Percentiles rank a stretch among this genome's conserved stretches.
Conservation (phyloP, 495 filamentous ascomycete genomes). For the Neurospora intermedia region DNA sequence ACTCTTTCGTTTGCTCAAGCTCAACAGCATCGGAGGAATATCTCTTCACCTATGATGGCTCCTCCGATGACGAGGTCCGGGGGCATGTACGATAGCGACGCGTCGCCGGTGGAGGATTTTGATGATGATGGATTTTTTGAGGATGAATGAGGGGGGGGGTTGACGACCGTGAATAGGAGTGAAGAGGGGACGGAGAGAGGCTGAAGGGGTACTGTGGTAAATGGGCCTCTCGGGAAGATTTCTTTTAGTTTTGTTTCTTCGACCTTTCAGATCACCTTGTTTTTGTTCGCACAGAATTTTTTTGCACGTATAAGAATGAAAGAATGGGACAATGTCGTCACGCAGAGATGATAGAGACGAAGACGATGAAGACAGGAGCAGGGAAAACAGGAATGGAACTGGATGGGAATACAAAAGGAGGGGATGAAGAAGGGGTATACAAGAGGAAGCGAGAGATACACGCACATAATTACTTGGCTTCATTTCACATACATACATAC, state of each 20-base stretch:
- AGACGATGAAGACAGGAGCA: neutral
- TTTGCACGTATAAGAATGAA: neutral
- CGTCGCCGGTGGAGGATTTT: constrained; percentile 42
- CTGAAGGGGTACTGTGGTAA: neutral
- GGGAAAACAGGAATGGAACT: neutral
- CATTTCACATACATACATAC: neutral
- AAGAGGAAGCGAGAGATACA: neutral
- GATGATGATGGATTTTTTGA: constrained; percentile 48
- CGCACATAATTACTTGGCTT: neutral
- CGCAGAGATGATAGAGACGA: neutral
- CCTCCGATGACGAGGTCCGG: constrained; percentile 58
- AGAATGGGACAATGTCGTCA: neutral
- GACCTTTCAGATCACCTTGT: neutral
- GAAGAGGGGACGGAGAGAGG: neutral
- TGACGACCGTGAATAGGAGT: neutral
- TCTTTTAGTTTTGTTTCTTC: neutral
- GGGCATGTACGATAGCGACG: constrained; percentile 60
- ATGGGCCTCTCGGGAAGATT: neutral
- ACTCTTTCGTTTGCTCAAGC: neutral
- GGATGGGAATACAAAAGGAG: neutral
- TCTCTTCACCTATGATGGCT: constrained; percentile 28
- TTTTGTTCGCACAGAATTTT: constrained; percentile 1
- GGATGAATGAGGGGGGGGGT: constrained; percentile 25
- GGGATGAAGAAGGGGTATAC: neutral
- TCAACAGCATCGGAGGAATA: neutral